phyloP scores from a whole-genome alignment of 306 rosid genomes.

The Mimosa bimucronata region DNA sequence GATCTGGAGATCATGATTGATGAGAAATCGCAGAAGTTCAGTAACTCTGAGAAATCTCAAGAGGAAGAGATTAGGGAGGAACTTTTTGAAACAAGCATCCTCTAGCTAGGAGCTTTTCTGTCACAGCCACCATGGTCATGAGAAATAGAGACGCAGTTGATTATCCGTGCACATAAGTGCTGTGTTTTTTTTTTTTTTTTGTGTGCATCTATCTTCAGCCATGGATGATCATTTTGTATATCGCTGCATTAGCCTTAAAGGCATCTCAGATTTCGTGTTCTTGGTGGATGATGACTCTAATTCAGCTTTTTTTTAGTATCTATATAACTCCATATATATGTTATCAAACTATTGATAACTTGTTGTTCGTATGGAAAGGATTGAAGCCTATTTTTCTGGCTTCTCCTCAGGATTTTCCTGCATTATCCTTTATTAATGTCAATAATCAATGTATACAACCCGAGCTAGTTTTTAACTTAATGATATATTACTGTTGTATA shows the following conservation, averaged over 20 bases:
- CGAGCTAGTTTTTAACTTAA: conserved; percentile 44
- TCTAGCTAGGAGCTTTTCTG: conserved; percentile 34
- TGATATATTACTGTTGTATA: conserved; percentile 36
- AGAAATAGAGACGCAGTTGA: conserved; percentile 54
- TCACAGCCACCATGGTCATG: conserved; percentile 38
- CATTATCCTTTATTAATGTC: conserved; percentile 39
- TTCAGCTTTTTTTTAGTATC: conserved; percentile 43
- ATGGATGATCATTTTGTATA: conserved; percentile 92
- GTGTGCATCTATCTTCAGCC: conserved; percentile 85
- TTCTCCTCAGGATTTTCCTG: conserved; percentile 43
- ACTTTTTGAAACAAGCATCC: conserved; percentile 54
- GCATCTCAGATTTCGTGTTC: conserved; percentile 55
- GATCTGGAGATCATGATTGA: conserved; percentile 71
- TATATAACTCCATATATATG: conserved; percentile 43
- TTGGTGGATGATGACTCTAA: conserved; percentile 50
- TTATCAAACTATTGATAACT: conserved; percentile 44
- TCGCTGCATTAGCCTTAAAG: conserved; percentile 52
- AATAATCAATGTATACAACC: conserved; percentile 43
- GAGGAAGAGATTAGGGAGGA: conserved; percentile 44
- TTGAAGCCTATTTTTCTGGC: conserved; percentile 74
- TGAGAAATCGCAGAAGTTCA: conserved; percentile 64
- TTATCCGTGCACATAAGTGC: conserved; percentile 75
- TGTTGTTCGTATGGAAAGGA: conserved; percentile 44
- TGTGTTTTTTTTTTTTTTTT: conserved; percentile 65
- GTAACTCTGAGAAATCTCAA: conserved; percentile 40